phyloP scores from a whole-genome alignment of 768 basidiomycete genomes.

The Holtermannia corniformis region DNA sequence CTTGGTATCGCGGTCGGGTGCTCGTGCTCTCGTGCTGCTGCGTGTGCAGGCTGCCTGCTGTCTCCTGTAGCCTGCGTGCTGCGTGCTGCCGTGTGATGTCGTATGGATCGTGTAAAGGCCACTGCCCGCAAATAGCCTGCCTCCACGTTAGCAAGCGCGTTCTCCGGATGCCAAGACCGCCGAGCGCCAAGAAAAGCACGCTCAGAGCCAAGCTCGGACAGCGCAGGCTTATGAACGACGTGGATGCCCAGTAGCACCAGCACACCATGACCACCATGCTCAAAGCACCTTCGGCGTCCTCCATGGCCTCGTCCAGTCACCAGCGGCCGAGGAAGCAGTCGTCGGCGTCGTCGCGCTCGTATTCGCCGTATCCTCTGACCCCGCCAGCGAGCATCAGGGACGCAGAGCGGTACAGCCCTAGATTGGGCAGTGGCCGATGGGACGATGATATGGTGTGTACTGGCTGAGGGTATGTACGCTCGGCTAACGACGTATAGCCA shows the following conservation, averaged over 20 bases:
- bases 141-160: too few species aligned
- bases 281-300: background rate
- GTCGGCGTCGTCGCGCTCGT: background rate
- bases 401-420: background rate
- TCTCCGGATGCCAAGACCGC: too few species aligned
- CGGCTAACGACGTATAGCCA: constrained; percentile 14
- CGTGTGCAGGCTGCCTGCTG: too few species aligned
- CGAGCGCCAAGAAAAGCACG: too few species aligned
- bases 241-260: background rate
- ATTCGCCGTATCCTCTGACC: background rate
- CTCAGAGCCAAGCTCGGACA: too few species aligned
- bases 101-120: too few species aligned
- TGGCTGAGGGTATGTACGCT: background rate
- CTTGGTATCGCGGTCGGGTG: too few species aligned
- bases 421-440: background rate
- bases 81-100: too few species aligned
- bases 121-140: too few species aligned
- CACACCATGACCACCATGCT: background rate
- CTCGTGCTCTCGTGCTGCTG: too few species aligned
- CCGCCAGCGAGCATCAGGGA: background rate
- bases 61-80: too few species aligned
- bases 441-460: background rate
- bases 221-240: too few species aligned
- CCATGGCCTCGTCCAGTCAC: background rate
- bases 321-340: background rate